Percentiles rank a stretch among this genome's conserved stretches.
Evolutionary conservation across 345 rosid species (phyloP).

Genomic region (Pugionium cornutum): DNA sequence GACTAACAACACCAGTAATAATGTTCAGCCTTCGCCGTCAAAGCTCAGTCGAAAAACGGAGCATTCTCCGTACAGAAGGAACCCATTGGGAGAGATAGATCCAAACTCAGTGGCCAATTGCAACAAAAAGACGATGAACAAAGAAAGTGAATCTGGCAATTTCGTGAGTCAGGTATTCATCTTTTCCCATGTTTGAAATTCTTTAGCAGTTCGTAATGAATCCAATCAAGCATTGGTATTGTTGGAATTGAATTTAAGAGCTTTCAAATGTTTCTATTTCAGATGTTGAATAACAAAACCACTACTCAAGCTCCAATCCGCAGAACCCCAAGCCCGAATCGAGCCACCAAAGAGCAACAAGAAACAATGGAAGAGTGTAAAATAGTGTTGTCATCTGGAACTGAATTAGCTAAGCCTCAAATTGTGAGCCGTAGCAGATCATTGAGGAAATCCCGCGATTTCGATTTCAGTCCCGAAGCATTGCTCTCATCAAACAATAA

Average conservation of each 20-base stretch:
- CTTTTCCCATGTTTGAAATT: neutral
- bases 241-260: neutral
- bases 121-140: slow-evolving; percentile 38
- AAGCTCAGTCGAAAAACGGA: slow-evolving; percentile 83
- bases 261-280: slow-evolving; percentile 20
- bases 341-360: slow-evolving; percentile 41
- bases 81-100: slow-evolving; percentile 70
- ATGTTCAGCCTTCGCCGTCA: slow-evolving; percentile 49
- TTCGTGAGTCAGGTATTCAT: slow-evolving; percentile 41
- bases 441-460: slow-evolving; percentile 66
- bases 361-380: slow-evolving; percentile 43
- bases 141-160: slow-evolving; percentile 33
- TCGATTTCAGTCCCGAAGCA: slow-evolving; percentile 65
- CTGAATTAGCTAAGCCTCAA: slow-evolving; percentile 52
- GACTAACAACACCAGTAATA: slow-evolving; percentile 18
- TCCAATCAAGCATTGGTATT: neutral
- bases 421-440: slow-evolving; percentile 67
- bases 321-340: slow-evolving; percentile 37
- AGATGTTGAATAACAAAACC: slow-evolving; percentile 44
- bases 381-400: slow-evolving; percentile 33
- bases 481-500: slow-evolving; percentile 34
- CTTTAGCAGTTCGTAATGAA: neutral
- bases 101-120: slow-evolving; percentile 47
- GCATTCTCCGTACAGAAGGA: slow-evolving; percentile 72
- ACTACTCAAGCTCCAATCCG: slow-evolving; percentile 37